A percentile compares a stretch with the other conserved stretches of the same genome.
Evolutionary conservation across 495 filamentous ascomycete species (phyloP).

Genomic region (Cetradonia linearis): DNA sequence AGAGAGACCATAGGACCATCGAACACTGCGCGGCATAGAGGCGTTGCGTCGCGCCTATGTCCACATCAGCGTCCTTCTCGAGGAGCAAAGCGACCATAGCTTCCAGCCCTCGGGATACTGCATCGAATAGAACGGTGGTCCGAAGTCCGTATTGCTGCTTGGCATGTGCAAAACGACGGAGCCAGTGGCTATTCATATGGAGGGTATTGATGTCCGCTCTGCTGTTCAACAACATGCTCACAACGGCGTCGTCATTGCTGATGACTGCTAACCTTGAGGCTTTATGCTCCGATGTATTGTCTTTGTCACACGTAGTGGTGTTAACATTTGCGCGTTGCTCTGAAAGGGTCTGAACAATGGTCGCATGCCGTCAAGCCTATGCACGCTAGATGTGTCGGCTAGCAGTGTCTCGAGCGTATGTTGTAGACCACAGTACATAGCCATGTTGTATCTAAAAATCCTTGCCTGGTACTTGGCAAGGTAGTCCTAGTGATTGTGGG

Average conservation of each 20-base stretch:
- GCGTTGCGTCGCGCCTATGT: not conserved
- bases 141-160: fast-evolving
- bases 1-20: not conserved
- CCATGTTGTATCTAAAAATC: not conserved
- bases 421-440: not conserved
- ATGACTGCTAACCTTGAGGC: not conserved
- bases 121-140: not conserved
- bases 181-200: not conserved
- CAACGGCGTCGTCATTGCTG: not conserved
- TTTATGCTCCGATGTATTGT: not conserved
- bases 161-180: not conserved
- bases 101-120: not conserved
- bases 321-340: not conserved
- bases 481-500: not conserved
- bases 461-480: no score
- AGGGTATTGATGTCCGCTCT: not conserved
- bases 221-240: not conserved
- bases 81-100: not conserved
- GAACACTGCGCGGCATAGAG: not conserved
- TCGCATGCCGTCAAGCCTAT: not conserved
- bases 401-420: not conserved
- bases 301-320: not conserved
- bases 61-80: not conserved
- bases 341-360: not conserved
- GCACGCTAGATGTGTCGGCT: not conserved